Percentiles rank a stretch among this genome's conserved stretches.
These are phyloP conservation scores for Auricularia sp. DNA, from an alignment of 768 basidiomycete species.

Conservation along the genomic window DNA sequence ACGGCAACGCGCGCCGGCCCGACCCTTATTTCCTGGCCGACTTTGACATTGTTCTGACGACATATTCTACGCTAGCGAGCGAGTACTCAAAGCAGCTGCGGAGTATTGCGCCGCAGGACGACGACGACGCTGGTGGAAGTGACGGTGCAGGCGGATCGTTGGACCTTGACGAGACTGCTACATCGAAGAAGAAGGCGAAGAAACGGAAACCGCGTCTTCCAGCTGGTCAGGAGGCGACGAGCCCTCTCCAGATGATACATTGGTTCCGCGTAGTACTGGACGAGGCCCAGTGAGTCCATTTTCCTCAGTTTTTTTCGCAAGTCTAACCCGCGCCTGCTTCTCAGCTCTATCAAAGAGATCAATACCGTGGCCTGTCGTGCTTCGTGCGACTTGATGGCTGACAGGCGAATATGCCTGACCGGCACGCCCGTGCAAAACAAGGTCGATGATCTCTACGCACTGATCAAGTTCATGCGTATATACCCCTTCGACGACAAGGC, in stretches of 20 bases:
- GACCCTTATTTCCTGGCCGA: constrained; percentile 83
- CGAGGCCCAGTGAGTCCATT: constrained; percentile 79
- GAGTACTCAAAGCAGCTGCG: constrained; percentile 86
- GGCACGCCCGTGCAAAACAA: constrained; percentile 99
- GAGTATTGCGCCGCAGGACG: constrained; percentile 47
- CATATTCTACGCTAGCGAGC: constrained; percentile 88
- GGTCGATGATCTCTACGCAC: constrained; percentile 92
- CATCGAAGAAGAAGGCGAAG: constrained; percentile 56
- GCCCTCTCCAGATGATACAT: constrained; percentile 84
- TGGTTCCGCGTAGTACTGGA: constrained; percentile 95
- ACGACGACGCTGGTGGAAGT: constrained; percentile 43
- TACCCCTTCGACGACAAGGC: constrained; percentile 89
- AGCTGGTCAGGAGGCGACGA: constrained; percentile 45
- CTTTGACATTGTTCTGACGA: constrained; percentile 96
- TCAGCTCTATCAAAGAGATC: constrained; percentile 92
- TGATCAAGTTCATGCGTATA: constrained; percentile 91
- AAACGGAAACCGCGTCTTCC: constrained; percentile 31
- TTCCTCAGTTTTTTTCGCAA: not conserved
- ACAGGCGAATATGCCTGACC: constrained; percentile 88
- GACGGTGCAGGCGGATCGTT: constrained; percentile 52
- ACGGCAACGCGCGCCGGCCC: constrained; percentile 78
- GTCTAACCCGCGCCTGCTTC: not conserved
- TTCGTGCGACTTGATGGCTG: constrained; percentile 88
- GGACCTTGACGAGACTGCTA: constrained; percentile 61
- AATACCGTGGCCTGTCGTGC: constrained; percentile 90